Evolutionary conservation across 2,329 filamentous ascomycete species (phyloP).

Genomic region (Polytolypa hystricis): DNA sequence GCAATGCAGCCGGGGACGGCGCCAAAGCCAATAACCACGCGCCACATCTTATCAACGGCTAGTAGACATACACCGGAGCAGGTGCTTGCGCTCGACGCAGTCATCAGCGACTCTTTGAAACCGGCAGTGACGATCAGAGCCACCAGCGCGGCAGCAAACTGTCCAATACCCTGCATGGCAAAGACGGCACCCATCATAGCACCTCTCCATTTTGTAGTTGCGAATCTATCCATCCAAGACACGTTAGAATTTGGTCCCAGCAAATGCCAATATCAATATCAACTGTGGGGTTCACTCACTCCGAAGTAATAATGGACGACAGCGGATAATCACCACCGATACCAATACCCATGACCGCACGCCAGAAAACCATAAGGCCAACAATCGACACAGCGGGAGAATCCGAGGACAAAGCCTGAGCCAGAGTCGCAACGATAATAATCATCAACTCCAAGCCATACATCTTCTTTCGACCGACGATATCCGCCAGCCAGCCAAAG

Average conservation of each 20-base stretch:
- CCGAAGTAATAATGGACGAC: slow-evolving; percentile 72
- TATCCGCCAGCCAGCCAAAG: slow-evolving; percentile 69
- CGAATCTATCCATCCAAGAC: slow-evolving; percentile 48
- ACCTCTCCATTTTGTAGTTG: slow-evolving; percentile 73
- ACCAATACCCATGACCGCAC: slow-evolving; percentile 66
- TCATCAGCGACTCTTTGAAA: slow-evolving; percentile 53
- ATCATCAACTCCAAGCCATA: slow-evolving; percentile 72
- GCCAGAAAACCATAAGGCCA: slow-evolving; percentile 62
- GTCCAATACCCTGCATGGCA: slow-evolving; percentile 76
- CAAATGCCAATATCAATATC: neutral
- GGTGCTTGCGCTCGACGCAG: slow-evolving; percentile 39
- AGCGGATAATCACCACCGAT: slow-evolving; percentile 78
- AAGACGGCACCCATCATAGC: slow-evolving; percentile 84
- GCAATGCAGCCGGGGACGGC: slow-evolving; percentile 70
- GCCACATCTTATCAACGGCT: slow-evolving; percentile 83
- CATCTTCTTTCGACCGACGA: slow-evolving; percentile 70
- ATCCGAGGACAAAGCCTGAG: slow-evolving; percentile 54
- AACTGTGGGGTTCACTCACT: slow-evolving; percentile 32
- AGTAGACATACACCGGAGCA: slow-evolving; percentile 55
- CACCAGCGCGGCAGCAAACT: slow-evolving; percentile 63
- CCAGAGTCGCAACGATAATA: slow-evolving; percentile 68
- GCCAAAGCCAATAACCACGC: slow-evolving; percentile 68
- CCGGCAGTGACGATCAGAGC: slow-evolving; percentile 63
- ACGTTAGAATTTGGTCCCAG: slow-evolving; percentile 1
- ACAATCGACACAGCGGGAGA: slow-evolving; percentile 50